Evolutionary conservation across 148 eudicot genomes (phyloP), one percentile per base, ranked within the genome.

Genomic region (Talinum fruticosum): DNA sequence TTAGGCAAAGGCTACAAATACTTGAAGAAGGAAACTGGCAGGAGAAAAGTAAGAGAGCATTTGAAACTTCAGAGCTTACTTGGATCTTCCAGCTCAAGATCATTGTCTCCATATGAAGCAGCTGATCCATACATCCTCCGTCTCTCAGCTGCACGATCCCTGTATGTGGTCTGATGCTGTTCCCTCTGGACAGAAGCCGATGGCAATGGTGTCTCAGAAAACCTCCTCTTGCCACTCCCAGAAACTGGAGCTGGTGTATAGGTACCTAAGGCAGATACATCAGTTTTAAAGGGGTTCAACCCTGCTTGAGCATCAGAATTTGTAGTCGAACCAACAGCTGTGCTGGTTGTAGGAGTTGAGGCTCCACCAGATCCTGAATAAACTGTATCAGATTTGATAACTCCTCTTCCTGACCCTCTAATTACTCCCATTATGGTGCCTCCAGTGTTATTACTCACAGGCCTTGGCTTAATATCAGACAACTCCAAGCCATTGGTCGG

Each of bases 121-220:
- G 93, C 87, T 66, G 96, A 90, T 69, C 97, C 97, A 80, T 96
- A 96, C 88, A 96, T 91, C 79, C 85, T 96, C 84, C 99, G 92
- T 84, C 99, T 82, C 84, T 96, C 99, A 38, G 99, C 99, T 24
- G 99, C 99, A 71, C 99, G 99, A 75, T 96, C 99, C 69, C 99
- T 86, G 70, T 96, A 96, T 41, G 89, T 75, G 23, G 90, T 80
- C 65, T 91, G 93, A 72, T 88, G 78, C 66, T 88, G 97, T 75
- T 92, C 98, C 78, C 82, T 90, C 62, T 79, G 85, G 73, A 75
- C 35, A 79, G 87, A 76, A 78, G 84, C 84, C 4, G 90, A 66
- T 69, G 71, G 88, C 76, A 84, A 53, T 12, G 99, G 99, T 81
- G 88, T 77, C 91, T 96, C 99, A 28, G 99, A 96, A 76, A 96